Evolutionary conservation across 768 basidiomycete species (phyloP).

Genomic region (Trametes gibbosa): DNA sequence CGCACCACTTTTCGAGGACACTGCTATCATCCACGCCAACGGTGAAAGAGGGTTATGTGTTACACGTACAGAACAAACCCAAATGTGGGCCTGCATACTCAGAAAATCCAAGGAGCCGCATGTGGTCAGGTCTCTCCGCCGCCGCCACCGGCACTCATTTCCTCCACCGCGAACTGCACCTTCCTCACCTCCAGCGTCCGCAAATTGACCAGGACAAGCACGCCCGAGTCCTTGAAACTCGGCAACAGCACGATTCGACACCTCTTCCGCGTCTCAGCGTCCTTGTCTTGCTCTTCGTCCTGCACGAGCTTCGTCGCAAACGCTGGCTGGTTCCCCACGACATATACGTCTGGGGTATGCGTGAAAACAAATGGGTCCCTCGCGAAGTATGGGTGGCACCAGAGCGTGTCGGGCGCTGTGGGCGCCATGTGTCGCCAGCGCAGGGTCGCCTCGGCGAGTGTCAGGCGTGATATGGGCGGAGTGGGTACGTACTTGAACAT

Average conservation of each 20-base stretch:
- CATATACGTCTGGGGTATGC: slow-evolving; percentile 87
- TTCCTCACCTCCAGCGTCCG: slow-evolving; percentile 69
- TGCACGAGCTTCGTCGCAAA: slow-evolving; percentile 73
- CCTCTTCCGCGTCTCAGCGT: slow-evolving; percentile 28
- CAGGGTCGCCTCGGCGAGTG: slow-evolving; percentile 75
- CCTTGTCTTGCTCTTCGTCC: slow-evolving; percentile 33
- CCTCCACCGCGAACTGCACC: slow-evolving; percentile 50
- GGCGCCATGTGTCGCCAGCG: slow-evolving; percentile 98
- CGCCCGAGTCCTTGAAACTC: slow-evolving; percentile 73
- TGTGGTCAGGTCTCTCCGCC: slow-evolving; percentile 15
- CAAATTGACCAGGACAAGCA: slow-evolving; percentile 77
- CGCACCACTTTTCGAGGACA: no score
- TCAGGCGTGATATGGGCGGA: slow-evolving; percentile 67
- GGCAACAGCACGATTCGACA: slow-evolving; percentile 83
- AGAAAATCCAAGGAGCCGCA: neutral
- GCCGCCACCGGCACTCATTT: slow-evolving; percentile 29
- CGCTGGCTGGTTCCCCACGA: slow-evolving; percentile 86
- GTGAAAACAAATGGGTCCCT: slow-evolving; percentile 86
- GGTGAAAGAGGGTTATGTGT: no score
- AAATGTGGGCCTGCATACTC: no score
- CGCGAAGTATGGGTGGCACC: slow-evolving; percentile 93
- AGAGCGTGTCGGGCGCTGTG: slow-evolving; percentile 96
- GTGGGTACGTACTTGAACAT: slow-evolving; percentile 89
- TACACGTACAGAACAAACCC: no score
- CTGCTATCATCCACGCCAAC: no score